Percentiles rank a stretch among this genome's conserved stretches.
These are phyloP conservation scores for Candida sp. DNA, from an alignment of 1,139 yeast genomes.

Conservation along the genomic window DNA sequence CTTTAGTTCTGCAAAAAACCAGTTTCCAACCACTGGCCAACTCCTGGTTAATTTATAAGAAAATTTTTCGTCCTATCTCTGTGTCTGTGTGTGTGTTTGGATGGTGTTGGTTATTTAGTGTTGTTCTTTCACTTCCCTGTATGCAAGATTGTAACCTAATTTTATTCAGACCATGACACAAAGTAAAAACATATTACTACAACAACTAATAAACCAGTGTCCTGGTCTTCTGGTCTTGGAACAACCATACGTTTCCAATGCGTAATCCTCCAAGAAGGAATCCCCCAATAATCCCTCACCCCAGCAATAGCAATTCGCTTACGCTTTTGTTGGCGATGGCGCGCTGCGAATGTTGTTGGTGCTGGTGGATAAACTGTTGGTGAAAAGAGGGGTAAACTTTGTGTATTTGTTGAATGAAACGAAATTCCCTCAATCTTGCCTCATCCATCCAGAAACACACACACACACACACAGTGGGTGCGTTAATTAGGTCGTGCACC, in stretches of 20 bases:
- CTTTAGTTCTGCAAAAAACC: too few species aligned
- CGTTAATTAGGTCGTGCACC: neutral
- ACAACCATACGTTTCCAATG: neutral
- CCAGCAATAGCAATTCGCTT: neutral
- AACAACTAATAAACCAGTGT: neutral
- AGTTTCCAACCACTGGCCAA: too few species aligned
- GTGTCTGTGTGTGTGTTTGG: neutral
- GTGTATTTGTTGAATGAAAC: neutral
- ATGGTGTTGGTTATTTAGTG: neutral
- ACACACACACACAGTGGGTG: too few species aligned
- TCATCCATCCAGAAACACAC: too few species aligned
- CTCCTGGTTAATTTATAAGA: neutral
- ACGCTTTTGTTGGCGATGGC: neutral
- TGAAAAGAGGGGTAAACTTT: slow-evolving; percentile 6
- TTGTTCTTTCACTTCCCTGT: neutral
- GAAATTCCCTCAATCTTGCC: neutral
- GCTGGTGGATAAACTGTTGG: neutral
- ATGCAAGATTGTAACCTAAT: slow-evolving; percentile 4
- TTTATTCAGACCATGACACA: neutral
- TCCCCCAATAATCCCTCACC: neutral
- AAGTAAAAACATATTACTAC: neutral
- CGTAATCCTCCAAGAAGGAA: neutral
- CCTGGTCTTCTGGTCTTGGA: too few species aligned
- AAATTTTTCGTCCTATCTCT: neutral
- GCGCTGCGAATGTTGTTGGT: neutral